These are phyloP conservation scores for Ophiostoma novo-ulmi DNA, from an alignment of 2,329 filamentous ascomycete genomes.

Conservation along the genomic window DNA sequence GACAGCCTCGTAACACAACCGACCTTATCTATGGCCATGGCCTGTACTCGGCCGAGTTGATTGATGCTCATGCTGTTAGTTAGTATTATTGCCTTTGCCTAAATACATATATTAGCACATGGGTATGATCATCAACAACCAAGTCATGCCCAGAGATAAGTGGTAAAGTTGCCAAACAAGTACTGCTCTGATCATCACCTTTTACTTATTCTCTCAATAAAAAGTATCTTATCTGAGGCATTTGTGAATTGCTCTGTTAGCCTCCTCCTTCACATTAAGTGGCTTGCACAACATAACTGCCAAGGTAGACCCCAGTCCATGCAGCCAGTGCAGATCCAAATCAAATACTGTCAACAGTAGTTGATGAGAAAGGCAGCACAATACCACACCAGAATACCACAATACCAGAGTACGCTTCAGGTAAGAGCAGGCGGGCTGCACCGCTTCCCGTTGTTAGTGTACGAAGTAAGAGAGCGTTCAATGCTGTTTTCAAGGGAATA, in stretches of 20 bases:
- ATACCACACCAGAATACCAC: background rate
- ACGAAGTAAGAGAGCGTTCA: background rate
- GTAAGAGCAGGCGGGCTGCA: conserved; percentile 4
- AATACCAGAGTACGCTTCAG: background rate
- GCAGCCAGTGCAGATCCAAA: conserved; percentile 8
- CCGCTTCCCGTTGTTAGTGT: conserved; percentile 10
- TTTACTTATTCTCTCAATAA: background rate
- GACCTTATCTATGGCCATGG: background rate
- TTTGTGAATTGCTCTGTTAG: background rate
- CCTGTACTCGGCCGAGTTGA: background rate
- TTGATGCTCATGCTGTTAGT: background rate
- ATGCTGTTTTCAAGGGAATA: background rate
- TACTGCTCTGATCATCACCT: background rate
- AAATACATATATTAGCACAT: background rate
- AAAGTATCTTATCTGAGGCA: conserved; percentile 6
- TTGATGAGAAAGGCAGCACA: background rate
- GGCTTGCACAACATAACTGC: background rate
- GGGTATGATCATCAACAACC: background rate
- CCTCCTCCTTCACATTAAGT: background rate
- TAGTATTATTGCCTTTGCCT: background rate
- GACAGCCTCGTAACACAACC: background rate
- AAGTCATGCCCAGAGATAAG: background rate
- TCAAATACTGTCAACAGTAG: background rate
- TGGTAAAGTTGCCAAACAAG: background rate
- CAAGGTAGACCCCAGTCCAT: conserved; percentile 8